Conservation (phyloP, 495 filamentous ascomycete genomes). For the Aspergillus homomorphus region DNA sequence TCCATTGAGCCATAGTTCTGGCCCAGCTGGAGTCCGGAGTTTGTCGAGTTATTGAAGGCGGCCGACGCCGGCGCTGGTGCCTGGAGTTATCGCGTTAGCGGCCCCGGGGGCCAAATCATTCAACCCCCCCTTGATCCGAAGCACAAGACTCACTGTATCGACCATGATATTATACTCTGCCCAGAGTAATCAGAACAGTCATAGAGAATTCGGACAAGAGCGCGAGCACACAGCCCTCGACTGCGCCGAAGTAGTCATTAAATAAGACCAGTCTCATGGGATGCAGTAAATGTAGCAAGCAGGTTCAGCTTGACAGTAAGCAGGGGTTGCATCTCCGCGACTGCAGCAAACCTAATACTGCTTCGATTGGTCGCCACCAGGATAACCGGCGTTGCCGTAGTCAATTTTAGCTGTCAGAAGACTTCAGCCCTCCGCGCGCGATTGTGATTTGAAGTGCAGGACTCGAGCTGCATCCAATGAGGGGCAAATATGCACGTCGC, state of each 20-base stretch:
- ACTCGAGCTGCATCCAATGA: neutral
- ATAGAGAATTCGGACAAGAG: neutral
- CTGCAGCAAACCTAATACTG: neutral
- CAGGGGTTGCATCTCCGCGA: neutral
- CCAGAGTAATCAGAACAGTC: neutral
- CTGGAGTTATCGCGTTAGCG: neutral
- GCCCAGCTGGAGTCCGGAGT: slow-evolving; percentile 1
- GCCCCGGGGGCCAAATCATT: too few species aligned
- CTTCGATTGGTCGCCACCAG: neutral
- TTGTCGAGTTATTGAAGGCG: neutral
- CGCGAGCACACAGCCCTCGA: neutral
- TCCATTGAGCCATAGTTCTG: slow-evolving; percentile 1
- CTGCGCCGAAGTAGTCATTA: neutral
- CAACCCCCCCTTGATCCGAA: neutral
- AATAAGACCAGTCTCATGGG: neutral
- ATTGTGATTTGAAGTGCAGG: neutral
- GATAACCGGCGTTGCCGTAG: neutral
- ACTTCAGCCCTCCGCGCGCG: neutral
- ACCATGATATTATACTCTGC: neutral
- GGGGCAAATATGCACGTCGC: neutral
- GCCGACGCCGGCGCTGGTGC: neutral
- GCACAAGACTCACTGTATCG: neutral
- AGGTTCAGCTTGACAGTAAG: neutral
- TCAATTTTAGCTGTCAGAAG: neutral
- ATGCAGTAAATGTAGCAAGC: neutral